Conservation (phyloP, 179 eudicot genomes). For the Camellia oleifera region DNA sequence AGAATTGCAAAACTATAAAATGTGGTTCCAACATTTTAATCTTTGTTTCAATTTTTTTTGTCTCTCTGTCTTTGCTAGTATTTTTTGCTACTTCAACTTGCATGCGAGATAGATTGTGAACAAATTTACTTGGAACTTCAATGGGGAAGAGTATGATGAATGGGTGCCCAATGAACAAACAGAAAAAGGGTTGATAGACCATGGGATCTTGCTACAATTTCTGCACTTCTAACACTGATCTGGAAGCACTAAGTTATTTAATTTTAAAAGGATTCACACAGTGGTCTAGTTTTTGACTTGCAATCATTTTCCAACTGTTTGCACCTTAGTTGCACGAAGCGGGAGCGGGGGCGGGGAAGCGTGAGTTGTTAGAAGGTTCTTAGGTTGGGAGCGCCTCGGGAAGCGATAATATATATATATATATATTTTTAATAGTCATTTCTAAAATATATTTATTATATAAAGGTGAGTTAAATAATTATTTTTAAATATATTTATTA, state of each 20-base stretch:
- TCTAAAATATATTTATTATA: too few relatives aligned
- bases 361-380: too few relatives aligned
- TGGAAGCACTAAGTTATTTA: background rate
- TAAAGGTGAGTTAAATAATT: too few relatives aligned
- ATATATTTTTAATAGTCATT: too few relatives aligned
- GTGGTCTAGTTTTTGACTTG: background rate
- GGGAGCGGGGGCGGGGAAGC: too few relatives aligned
- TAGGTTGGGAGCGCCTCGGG: too few relatives aligned
- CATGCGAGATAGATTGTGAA: background rate
- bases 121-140: background rate
- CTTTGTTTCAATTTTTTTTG: background rate
- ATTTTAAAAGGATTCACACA: background rate
- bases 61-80: background rate
- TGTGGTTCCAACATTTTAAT: background rate
- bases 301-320: background rate
- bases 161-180: too few relatives aligned
- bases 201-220: background rate
- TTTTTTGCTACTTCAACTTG: background rate
- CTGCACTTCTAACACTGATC: background rate
- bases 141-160: background rate
- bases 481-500: too few relatives aligned
- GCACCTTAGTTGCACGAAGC: too few relatives aligned
- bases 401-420: too few relatives aligned
- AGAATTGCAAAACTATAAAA: background rate
- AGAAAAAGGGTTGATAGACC: background rate